These are phyloP conservation scores for Eucalyptus regnans DNA, from an alignment of 345 rosid genomes.

Conservation along the genomic window DNA sequence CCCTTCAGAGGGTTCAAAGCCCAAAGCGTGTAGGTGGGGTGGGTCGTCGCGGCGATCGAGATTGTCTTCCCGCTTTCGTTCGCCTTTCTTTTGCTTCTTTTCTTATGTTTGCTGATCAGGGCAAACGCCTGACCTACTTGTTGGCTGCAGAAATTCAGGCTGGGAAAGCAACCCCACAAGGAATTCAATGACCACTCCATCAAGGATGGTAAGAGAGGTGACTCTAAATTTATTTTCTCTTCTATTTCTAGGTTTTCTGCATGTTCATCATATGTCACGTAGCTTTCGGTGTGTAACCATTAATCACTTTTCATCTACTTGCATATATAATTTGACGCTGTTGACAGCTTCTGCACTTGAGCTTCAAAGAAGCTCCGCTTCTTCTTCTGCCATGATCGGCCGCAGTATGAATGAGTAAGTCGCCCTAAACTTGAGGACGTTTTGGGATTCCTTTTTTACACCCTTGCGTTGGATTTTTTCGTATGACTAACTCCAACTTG, in stretches of 20 bases:
- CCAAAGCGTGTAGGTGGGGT: not conserved
- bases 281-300: not conserved
- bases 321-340: not conserved
- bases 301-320: not conserved
- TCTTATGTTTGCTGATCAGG: not conserved
- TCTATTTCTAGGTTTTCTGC: not conserved
- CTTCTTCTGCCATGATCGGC: constrained; percentile 86
- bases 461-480: not conserved
- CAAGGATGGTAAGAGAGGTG: constrained; percentile 61
- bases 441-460: not conserved
- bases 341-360: constrained; percentile 57
- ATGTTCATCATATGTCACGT: not conserved
- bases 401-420: constrained; percentile 96
- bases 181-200: constrained; percentile 92
- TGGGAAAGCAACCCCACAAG: constrained; percentile 99
- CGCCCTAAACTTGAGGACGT: not conserved
- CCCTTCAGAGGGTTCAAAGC: not conserved
- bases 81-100: not conserved
- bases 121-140: not conserved
- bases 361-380: constrained; percentile 72
- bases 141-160: constrained; percentile 71
- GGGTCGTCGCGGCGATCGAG: not conserved
- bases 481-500: not conserved
- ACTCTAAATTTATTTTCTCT: not conserved
- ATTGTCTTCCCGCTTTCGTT: not conserved